Evolutionary conservation across 2,329 filamentous ascomycete genomes (phyloP), one percentile per base, ranked within the genome.

Genomic region (Dothiorella sarmentorum): DNA sequence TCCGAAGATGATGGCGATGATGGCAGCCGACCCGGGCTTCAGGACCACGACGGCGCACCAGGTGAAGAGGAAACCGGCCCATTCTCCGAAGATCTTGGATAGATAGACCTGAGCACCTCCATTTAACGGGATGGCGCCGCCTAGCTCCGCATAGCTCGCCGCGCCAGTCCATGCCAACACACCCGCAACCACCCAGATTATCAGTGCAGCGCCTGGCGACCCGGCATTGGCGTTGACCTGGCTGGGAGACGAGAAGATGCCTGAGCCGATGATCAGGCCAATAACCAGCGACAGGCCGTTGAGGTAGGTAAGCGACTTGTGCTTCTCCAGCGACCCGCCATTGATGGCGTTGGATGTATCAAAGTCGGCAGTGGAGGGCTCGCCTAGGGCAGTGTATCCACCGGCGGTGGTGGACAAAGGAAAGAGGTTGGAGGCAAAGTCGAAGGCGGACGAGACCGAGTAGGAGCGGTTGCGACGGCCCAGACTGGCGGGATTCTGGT

Each of bases 1-100:
- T 42, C 94, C 94, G 80, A 97, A 97, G 68, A 99, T 97, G 65
- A 99, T 97, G 64, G 93, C 84, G 63, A 99, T 91, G 69, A 99
- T 99, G 62, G 94, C 94, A 9, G 91, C 87, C 37, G 90, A 89
- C 2, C 94, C 94, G 0, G 94, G 94, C 76, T 97, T 97, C 62
- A 99, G 79, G 11, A 99, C 94, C 61, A 94, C 83, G 35, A 97
- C 91, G 0, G 94, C 92, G 53, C 90, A 91, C 94, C 94, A 99
- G 2, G 92, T 95, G 73, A 97, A 99, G 31, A 97, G 78, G 69
- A 99, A 99, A 0, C 94, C 94, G 1, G 86, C 85, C 68, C 96
- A 79, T 75, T 99, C 94, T 56, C 93, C 93, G 73, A 97, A 96
- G 60, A 96, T 99, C 76, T 97, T 97, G 64, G 90, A 87, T 42